Evolutionary conservation across 495 filamentous ascomycete species (phyloP), one percentile per base, ranked within the genome.

Genomic region (Penicillium cataractarum): DNA sequence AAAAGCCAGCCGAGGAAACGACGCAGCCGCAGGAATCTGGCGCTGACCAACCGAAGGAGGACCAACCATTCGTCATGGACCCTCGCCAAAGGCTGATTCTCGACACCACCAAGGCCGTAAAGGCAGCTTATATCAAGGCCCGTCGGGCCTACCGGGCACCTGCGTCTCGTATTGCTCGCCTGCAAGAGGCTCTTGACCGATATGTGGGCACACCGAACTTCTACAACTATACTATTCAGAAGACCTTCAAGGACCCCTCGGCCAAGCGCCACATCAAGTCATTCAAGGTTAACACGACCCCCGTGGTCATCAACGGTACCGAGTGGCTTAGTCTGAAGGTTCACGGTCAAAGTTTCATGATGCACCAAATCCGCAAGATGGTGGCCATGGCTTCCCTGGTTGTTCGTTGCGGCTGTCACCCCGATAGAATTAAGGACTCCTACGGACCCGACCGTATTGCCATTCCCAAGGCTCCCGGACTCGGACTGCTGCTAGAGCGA

Each of bases 351-450:
- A 92, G 89, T 61, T 99, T 99, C 83, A 99, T 99, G 95, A 99
- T 99, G 95, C 95, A 99, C 73, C 95, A 99, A 76, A 99, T 99
- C 74, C 90, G 95, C 61, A 97, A 97, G 76, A 99, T 99, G 95
- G 90, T 99, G 17, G 91, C 89, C 62, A 93, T 98, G 92, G 90
- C 87, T 39, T 83, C 92, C 9, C 84, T 99, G 58, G 79, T 92
- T 5, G 88, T 93, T 3, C 87, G 95, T 44, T 92, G 89, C 74
- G 96, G 92, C 46, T 86, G 87, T 42, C 81, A 86, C 13, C 80
- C 87, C 22, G 73, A 78, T 4, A 82, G 86, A 31, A 92, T 98
- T 60, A 67, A 74, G 0, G 86, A 96, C 50, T 88, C 84, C 35
- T 94, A 90, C 65, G 82, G 84, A 2, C 72, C 82, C 1, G 75